Conservation (phyloP, 805 yeast genomes). For the Sugiyamaella americana region DNA sequence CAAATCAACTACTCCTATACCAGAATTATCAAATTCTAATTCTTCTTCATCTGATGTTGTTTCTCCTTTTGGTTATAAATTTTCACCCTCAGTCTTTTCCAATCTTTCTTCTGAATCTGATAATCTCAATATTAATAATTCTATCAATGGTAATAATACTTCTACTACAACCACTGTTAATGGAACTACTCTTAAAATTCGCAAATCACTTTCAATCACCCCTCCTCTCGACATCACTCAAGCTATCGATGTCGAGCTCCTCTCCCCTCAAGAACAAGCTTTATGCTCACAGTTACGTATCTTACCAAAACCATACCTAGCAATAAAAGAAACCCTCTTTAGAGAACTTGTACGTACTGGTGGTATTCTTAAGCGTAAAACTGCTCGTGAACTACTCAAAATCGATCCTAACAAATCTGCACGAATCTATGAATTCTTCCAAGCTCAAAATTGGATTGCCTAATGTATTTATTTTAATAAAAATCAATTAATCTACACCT, state of each 20-base stretch:
- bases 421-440: slow-evolving; percentile 86
- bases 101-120: background rate
- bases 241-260: slow-evolving; percentile 73
- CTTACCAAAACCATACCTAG: slow-evolving; percentile 88
- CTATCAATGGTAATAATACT: background rate
- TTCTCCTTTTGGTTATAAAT: slow-evolving; percentile 5
- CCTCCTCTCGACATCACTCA: slow-evolving; percentile 40
- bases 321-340: slow-evolving; percentile 83
- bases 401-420: slow-evolving; percentile 84
- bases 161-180: slow-evolving; percentile 1
- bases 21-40: background rate
- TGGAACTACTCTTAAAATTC: slow-evolving; percentile 1
- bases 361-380: slow-evolving; percentile 74
- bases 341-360: slow-evolving; percentile 81
- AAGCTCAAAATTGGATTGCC: slow-evolving; percentile 80
- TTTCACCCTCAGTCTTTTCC: slow-evolving; percentile 5
- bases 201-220: slow-evolving; percentile 22
- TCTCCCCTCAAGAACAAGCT: slow-evolving; percentile 82
- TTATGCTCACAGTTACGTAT: slow-evolving; percentile 79
- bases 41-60: background rate
- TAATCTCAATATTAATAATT: background rate
- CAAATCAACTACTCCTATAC: background rate
- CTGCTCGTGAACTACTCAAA: slow-evolving; percentile 76
- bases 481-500: slow-evolving; percentile 7
- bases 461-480: slow-evolving; percentile 6